phyloP scores from a whole-genome alignment of 2,329 filamentous ascomycete species.

The Aspergillus sp. region DNA sequence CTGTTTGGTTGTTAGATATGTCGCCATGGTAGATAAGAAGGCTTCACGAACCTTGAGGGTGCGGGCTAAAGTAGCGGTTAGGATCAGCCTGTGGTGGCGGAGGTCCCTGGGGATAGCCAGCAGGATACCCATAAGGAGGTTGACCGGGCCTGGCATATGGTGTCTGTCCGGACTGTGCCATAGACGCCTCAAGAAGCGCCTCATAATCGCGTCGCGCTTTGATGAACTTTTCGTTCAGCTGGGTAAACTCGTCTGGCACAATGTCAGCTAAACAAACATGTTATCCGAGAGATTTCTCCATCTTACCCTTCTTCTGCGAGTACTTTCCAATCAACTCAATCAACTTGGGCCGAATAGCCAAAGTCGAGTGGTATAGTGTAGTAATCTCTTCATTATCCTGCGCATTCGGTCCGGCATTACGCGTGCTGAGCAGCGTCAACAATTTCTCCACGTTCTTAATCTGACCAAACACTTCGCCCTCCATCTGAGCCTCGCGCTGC shows the following conservation, averaged over 20 bases:
- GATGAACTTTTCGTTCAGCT: conserved; percentile 98
- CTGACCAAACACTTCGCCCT: conserved; percentile 69
- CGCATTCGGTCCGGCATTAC: conserved; percentile 68
- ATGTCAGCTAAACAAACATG: conserved; percentile 8
- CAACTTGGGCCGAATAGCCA: conserved; percentile 90
- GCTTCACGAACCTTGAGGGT: conserved; percentile 35
- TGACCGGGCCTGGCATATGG: conserved; percentile 59
- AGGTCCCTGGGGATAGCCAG: conserved; percentile 29
- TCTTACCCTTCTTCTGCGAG: conserved; percentile 89
- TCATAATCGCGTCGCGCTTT: conserved; percentile 97
- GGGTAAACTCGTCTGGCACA: conserved; percentile 82
- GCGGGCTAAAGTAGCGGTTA: conserved; percentile 62
- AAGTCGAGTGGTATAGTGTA: conserved; percentile 78
- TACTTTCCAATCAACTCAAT: conserved; percentile 99
- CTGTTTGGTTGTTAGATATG: conserved; percentile 7
- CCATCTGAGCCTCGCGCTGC: conserved; percentile 93
- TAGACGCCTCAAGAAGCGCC: conserved; percentile 87
- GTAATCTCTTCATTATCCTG: conserved; percentile 98
- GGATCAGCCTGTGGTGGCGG: conserved; percentile 49
- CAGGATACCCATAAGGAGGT: conserved; percentile 28
- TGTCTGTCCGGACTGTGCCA: conserved; percentile 83
- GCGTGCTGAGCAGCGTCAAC: conserved; percentile 83
- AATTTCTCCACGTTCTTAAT: conserved; percentile 75
- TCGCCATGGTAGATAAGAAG: conserved; percentile 11
- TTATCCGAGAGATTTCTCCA: neutral